Conservation (phyloP, 1,284 basidiomycete genomes). For the Baeospora myosura region DNA sequence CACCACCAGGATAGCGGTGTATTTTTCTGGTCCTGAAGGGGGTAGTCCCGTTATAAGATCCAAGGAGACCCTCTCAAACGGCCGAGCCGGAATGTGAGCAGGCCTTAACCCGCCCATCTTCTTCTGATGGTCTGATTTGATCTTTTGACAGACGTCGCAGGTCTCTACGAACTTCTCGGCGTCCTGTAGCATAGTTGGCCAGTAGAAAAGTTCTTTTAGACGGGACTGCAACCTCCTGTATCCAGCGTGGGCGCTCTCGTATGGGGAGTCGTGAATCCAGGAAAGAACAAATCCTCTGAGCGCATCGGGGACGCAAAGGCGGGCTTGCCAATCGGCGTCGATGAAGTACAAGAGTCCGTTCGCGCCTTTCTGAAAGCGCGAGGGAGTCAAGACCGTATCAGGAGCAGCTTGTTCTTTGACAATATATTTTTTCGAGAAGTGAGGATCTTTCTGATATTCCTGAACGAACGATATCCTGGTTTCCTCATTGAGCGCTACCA, state of each 20-base stretch:
- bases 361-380: conserved; percentile 3
- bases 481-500: background rate
- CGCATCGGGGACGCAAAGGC: conserved; percentile 4
- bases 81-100: conserved; percentile 5
- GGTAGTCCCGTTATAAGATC: conserved; percentile 7
- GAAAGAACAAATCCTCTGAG: background rate
- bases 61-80: conserved; percentile 3
- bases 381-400: conserved; percentile 2
- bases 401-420: background rate
- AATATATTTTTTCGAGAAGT: background rate
- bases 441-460: background rate
- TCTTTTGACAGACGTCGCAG: conserved; percentile 6
- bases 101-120: conserved; percentile 4
- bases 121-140: background rate
- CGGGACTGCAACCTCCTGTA: background rate
- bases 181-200: conserved; percentile 3
- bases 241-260: conserved; percentile 2
- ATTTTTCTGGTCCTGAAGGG: conserved; percentile 2
- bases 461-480: background rate
- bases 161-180: conserved; percentile 1
- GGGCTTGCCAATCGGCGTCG: conserved; percentile 8
- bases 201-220: conserved; percentile 5
- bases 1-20: conserved; percentile 27
- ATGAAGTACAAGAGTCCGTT: conserved; percentile 8
- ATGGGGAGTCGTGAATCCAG: conserved; percentile 2